Conservation (phyloP, 2,329 filamentous ascomycete species). For the Aspergillus sp. region DNA sequence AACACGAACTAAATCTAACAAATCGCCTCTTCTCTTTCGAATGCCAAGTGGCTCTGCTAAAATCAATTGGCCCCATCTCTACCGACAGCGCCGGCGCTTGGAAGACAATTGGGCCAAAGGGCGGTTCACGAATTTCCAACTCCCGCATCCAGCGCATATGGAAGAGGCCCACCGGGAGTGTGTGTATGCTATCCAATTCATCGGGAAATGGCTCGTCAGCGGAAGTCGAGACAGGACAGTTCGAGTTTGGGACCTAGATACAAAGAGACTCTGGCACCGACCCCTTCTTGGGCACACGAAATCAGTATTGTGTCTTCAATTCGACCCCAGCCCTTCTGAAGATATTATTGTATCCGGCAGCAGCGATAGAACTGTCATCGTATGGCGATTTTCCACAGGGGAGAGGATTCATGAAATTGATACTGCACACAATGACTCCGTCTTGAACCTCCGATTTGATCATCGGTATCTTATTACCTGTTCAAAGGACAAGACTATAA, state of each 20-base stretch:
- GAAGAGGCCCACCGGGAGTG: constrained; percentile 87
- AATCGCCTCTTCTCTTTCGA: constrained; percentile 33
- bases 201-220: constrained; percentile 81
- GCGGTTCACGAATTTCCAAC: constrained; percentile 79
- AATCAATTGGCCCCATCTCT: constrained; percentile 91
- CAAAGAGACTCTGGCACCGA: constrained; percentile 70
- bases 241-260: constrained; percentile 86
- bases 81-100: constrained; percentile 78
- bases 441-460: constrained; percentile 91
- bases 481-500: constrained; percentile 96
- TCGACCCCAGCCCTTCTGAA: constrained; percentile 82
- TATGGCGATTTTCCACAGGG: constrained; percentile 93
- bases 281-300: constrained; percentile 76
- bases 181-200: constrained; percentile 92
- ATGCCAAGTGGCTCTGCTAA: constrained; percentile 45
- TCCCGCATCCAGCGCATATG: constrained; percentile 78
- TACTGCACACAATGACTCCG: constrained; percentile 81
- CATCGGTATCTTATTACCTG: constrained; percentile 90
- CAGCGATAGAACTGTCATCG: constrained; percentile 84
- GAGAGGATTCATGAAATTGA: constrained; percentile 73
- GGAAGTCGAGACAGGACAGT: constrained; percentile 87
- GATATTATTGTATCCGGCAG: constrained; percentile 95
- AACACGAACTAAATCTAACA: constrained; percentile 22
- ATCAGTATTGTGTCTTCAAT: constrained; percentile 92
- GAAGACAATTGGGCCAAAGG: constrained; percentile 91